Evolutionary conservation across 2,329 filamentous ascomycete genomes (phyloP), one percentile per base, ranked within the genome.

Genomic region (Elsinoe fawcettii): DNA sequence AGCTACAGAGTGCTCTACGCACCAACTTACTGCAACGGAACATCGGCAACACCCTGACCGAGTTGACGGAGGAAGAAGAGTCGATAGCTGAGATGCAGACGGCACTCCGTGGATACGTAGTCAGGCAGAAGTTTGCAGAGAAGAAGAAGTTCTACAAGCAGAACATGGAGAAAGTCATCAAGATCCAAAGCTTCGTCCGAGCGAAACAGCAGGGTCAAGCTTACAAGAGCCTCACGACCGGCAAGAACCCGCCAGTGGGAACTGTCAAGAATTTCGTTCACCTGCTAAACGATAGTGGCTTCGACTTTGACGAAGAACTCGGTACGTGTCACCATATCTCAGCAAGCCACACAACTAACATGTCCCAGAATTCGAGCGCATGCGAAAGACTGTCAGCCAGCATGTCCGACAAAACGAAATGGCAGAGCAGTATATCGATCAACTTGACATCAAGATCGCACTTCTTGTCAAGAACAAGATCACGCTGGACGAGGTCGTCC

Each of bases 401-500:
- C 91, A 97, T 69, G 93, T 99, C 8, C 86, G 92, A 49, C 91
- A 96, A 65, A 99, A 99, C 67, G 93, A 99, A 73, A 85, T 95
- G 77, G 83, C 95, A 37, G 93, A 99, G 73, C 90, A 96, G 69
- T 99, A 99, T 68, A 96, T 99, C 64, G 91, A 96, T 66, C 93
- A 99, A 69, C 81, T 99, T 34, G 95, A 99, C 68, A 96, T 99
- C 77, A 99, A 99, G 75, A 99, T 99, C 70, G 93, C 93, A 1
- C 81, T 99, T 2, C 80, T 99, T 16, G 93, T 99, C 66, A 97
- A 97, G 80, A 99, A 99, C 81, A 99, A 99, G 73, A 99, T 99
- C 67, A 97, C 93, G 0, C 80, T 99, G 3, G 93, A 99, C 67
- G 95, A 99, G 73, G 93, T 99, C 25, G 88, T 99, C 57, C 90